A percentile compares a stretch with the other conserved stretches of the same genome.
phyloP scores from a whole-genome alignment of 768 basidiomycete species.

The Antrodiella citrinella region DNA sequence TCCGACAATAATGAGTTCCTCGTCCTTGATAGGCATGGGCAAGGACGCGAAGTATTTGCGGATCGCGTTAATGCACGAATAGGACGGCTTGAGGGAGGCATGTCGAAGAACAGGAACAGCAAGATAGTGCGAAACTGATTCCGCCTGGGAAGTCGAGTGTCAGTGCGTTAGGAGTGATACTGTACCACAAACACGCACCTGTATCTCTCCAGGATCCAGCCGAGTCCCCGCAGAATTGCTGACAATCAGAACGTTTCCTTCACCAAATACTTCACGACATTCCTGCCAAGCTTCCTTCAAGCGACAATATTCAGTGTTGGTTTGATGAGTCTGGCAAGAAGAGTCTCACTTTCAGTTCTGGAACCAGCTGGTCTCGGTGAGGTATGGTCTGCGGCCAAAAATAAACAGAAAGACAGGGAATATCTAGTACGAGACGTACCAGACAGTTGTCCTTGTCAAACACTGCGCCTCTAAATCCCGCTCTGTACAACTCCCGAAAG shows the following conservation, averaged over 20 bases:
- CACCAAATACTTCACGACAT: conserved; percentile 66
- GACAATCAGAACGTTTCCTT: conserved; percentile 78
- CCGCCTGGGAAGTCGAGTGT: conserved; percentile 47
- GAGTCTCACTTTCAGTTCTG: conserved; percentile 57
- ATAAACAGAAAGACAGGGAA: not conserved
- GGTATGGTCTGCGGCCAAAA: conserved; percentile 63
- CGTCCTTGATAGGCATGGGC: conserved; percentile 42
- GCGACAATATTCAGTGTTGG: not conserved
- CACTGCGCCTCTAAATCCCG: conserved; percentile 84
- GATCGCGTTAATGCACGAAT: conserved; percentile 65
- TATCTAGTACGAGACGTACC: conserved; percentile 35
- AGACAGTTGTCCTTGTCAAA: conserved; percentile 99
- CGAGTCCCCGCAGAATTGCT: conserved; percentile 90
- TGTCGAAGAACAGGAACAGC: conserved; percentile 81
- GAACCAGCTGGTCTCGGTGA: conserved; percentile 64
- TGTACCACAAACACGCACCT: conserved; percentile 43
- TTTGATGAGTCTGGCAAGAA: not conserved
- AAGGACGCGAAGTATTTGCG: conserved; percentile 67
- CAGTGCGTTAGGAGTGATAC: not conserved
- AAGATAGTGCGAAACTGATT: conserved; percentile 74
- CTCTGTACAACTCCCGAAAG: conserved; percentile 58
- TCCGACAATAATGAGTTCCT: conserved; percentile 76
- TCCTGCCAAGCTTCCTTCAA: conserved; percentile 65
- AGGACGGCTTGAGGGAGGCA: conserved; percentile 67
- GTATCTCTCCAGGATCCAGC: conserved; percentile 68